A percentile compares a stretch with the other conserved stretches of the same genome.
Evolutionary conservation across 2,329 filamentous ascomycete genomes (phyloP).

Genomic region (Raffaelea albimanens): DNA sequence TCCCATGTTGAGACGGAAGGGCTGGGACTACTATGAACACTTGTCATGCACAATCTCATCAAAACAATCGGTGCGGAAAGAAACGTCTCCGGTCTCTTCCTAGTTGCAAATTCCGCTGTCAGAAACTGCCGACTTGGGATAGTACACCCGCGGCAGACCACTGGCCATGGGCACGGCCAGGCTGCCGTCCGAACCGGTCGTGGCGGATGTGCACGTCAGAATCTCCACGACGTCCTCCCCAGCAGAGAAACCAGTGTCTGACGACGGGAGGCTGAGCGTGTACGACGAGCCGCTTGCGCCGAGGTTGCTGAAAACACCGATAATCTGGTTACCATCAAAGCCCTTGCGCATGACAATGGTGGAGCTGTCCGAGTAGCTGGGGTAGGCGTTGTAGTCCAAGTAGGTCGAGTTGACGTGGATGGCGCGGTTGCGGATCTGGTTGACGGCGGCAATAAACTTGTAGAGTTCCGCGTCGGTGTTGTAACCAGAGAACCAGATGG

Average conservation of each 20-base stretch:
- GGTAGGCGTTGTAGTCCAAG: conserved; percentile 9
- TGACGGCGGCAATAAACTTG: conserved; percentile 28
- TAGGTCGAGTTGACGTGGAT: conserved; percentile 15
- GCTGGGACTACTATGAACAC: no score
- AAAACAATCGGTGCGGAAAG: no score
- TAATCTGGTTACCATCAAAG: conserved; percentile 13
- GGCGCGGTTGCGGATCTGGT: conserved; percentile 18
- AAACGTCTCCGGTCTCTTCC: no score
- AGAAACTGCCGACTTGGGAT: no score
- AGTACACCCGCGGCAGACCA: conserved; percentile 9
- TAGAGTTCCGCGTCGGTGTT: conserved; percentile 37
- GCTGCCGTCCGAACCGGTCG: conserved; percentile 25
- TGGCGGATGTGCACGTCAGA: conserved; percentile 13
- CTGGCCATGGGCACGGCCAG: conserved; percentile 33
- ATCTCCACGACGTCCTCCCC: conserved; percentile 18
- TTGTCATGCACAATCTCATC: no score
- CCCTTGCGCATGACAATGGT: conserved; percentile 20
- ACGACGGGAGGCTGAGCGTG: conserved; percentile 11
- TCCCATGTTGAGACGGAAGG: no score
- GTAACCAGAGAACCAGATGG: conserved; percentile 46
- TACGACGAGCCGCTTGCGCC: conserved; percentile 16
- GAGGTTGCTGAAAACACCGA: conserved; percentile 20
- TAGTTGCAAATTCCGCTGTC: no score
- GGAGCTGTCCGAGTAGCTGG: conserved; percentile 16
- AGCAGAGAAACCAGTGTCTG: conserved; percentile 14